These are phyloP conservation scores for Coelastrella sp. DNA, from an alignment of 139 green algal genomes.

Conservation along the genomic window DNA sequence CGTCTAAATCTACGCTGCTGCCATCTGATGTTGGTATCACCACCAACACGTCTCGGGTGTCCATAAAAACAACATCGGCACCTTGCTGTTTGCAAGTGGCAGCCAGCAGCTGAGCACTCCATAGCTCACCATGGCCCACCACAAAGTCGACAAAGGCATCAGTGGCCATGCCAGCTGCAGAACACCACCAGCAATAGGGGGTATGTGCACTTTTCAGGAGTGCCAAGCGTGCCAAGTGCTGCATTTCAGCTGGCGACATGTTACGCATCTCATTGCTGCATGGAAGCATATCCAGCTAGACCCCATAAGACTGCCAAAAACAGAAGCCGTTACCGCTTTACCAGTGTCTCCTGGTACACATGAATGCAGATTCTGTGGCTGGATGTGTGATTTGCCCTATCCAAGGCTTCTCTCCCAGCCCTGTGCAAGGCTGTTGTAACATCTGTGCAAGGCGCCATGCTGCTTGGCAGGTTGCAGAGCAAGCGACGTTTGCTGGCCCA, in stretches of 20 bases:
- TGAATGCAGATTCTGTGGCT: too few species aligned
- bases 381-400: too few species aligned
- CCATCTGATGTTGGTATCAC: conserved; percentile 78
- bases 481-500: not conserved
- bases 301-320: too few species aligned
- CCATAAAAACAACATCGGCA: conserved; percentile 83
- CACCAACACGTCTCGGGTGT: conserved; percentile 95
- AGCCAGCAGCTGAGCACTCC: conserved; percentile 89
- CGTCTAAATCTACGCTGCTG: conserved; percentile 90
- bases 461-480: not conserved
- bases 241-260: too few species aligned
- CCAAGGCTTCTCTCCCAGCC: not conserved
- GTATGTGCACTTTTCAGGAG: not conserved
- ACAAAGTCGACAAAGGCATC: conserved; percentile 96
- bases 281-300: too few species aligned
- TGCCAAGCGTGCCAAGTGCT: not conserved
- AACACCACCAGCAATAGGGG: not conserved
- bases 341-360: too few species aligned
- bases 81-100: conserved; percentile 65
- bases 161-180: conserved; percentile 86
- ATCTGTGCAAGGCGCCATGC: too few species aligned
- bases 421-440: not conserved
- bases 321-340: too few species aligned
- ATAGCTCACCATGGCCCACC: conserved; percentile 98
- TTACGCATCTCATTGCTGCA: too few species aligned